Evolutionary conservation across 164 flowering plant species (phyloP).

Genomic region (Pachysandra terminalis): DNA sequence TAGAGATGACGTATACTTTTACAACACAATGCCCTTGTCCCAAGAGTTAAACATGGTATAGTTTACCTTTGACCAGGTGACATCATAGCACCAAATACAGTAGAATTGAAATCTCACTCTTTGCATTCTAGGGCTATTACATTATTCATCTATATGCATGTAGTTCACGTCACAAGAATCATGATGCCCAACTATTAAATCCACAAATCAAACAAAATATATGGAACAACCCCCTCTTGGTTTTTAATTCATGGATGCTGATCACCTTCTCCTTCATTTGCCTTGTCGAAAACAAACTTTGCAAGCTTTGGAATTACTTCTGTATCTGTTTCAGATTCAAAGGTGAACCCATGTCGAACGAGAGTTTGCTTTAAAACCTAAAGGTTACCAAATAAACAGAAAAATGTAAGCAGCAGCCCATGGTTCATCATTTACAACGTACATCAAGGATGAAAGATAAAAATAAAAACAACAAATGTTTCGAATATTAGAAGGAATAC

Average conservation of each 20-base stretch:
- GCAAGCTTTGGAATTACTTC: slow-evolving; percentile 99
- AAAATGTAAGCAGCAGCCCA: not conserved
- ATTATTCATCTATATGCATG: not conserved
- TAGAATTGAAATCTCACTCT: no score
- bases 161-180: not conserved
- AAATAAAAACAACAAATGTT: not conserved
- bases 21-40: no score
- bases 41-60: no score
- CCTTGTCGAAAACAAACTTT: slow-evolving; percentile 85
- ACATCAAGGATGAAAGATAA: not conserved
- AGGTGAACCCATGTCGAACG: slow-evolving; percentile 82
- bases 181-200: not conserved
- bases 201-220: not conserved
- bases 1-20: no score
- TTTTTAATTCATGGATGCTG: not conserved
- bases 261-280: slow-evolving; percentile 75
- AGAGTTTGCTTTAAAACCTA: slow-evolving; percentile 90
- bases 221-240: not conserved
- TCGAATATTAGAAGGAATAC: not conserved
- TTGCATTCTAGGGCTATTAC: not conserved
- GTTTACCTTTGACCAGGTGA: no score
- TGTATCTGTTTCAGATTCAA: slow-evolving; percentile 97
- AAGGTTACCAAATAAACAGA: slow-evolving; percentile 5
- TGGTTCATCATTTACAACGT: not conserved
- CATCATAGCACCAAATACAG: no score